Evolutionary conservation across 495 filamentous ascomycete species (phyloP), one percentile per base, ranked within the genome.

Genomic region (Oidiodendron maius): DNA sequence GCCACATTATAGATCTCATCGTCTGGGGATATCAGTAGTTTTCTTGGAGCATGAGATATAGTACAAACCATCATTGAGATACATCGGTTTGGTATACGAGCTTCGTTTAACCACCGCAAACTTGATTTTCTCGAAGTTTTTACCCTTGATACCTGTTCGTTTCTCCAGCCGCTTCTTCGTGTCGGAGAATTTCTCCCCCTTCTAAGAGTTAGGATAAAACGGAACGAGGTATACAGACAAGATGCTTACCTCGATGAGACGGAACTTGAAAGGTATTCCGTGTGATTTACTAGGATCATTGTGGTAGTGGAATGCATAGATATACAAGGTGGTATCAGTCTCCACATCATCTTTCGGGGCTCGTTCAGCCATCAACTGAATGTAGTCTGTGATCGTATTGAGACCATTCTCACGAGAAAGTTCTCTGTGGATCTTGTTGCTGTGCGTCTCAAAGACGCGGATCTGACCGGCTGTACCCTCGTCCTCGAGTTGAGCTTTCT

Each of bases 81-180:
- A 96, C 46, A 78, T 71, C 3, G 91, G 84, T 57, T 77, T 85
- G 16, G 84, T 79, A 65, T 84, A 94, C 6, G 65, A 61, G 21
- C 73, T 64, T 45, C 85, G 77, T 51, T 80, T 78, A 5, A 96
- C 75, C 37, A 96, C 67, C 4, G 89, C 87, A 71, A 99, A 96
- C 66, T 91, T 96, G 63, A 97, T 90, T 74, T 96, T 99, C 66
- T 99, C 93, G 53, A 97, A 93, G 47, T 87, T 88, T 71, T 97
- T 97, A 53, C 93, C 93, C 69, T 96, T 97, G 63, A 99, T 81
- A 11, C 90, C 90, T 2, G 87, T 95, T 40, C 93, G 78, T 61
- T 87, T 87, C 56, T 89, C 88, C 2, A 99, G 72, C 18, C 93
- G 81, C 58, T 91, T 83, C 69, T 90, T 95, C 42, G 93, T 96